Evolutionary conservation across 2,329 filamentous ascomycete genomes (phyloP), one percentile per base, ranked within the genome.

Genomic region (Calonectria fujianensis): DNA sequence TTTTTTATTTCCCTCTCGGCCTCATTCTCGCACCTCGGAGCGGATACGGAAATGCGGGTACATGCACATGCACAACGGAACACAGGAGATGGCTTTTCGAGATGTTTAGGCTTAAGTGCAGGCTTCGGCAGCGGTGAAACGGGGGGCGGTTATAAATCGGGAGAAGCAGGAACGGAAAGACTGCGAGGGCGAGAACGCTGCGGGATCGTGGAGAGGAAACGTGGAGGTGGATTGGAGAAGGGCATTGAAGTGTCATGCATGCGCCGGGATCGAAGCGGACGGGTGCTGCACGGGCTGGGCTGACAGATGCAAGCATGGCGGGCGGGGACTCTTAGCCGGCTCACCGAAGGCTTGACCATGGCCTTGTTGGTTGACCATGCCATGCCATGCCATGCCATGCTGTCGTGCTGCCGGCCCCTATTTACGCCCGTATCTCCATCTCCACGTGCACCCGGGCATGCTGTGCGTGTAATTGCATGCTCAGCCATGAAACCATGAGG

Each of bases 161-260:
- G 61, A 80, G 77, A 80, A 79, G 70, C 74, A 80, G 79, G 79
- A 73, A 74, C 64, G 67, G 72, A 48, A 48, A 48, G 51, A 39
- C 16, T 5, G 61, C 14, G 29, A 29, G 51, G 67, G 41, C 31
- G 39, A 32, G 20, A 31, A 37, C 20, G 32, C 50, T 48, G 52
- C 39, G 27, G 50, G 48, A 71, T 70, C 68, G 57, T 50, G 57
- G 57, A 64, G 57, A 64, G 45, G 31, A 69, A 41, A 35, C 35
- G 68, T 35, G 41, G 68, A 45, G 67, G 31, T 45, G 57, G 27
- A 50, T 29, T 63, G 57, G 41, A 18, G 31, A 35, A 45, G 24
- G 37, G 45, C 45, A 20, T 16, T 41, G 63, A 72, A 24, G 63
- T 61, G 63, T 67, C 70, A 67, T 67, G 70, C 63, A 67, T 67